phyloP scores from a whole-genome alignment of 441 rosid species.

The Breynia disticha region DNA sequence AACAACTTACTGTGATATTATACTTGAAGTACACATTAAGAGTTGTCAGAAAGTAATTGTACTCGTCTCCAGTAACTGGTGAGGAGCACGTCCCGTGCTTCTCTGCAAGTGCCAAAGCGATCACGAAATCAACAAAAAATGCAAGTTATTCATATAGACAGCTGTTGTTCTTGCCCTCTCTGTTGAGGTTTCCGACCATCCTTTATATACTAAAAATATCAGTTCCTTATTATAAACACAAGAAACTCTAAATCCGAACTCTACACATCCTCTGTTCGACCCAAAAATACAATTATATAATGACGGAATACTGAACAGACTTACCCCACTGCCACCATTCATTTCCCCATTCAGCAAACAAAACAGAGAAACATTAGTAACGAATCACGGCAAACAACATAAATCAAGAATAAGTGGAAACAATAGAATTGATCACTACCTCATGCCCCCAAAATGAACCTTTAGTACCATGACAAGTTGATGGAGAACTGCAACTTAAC shows the following conservation, averaged over 20 bases:
- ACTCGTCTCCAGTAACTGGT: slow-evolving; percentile 66
- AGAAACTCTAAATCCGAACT: no score
- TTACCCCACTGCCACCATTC: slow-evolving; percentile 78
- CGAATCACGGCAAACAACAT: slow-evolving; percentile 8
- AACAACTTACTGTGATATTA: slow-evolving; percentile 69
- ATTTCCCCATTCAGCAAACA: slow-evolving; percentile 28
- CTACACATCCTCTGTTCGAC: no score
- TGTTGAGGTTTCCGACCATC: no score
- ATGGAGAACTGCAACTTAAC: slow-evolving; percentile 57
- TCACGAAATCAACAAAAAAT: background rate
- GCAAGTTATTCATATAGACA: no score
- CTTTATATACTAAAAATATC: no score
- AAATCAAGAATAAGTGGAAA: slow-evolving; percentile 4
- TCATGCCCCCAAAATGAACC: slow-evolving; percentile 96
- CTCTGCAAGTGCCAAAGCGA: slow-evolving; percentile 42
- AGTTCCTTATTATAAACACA: no score
- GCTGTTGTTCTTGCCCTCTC: no score
- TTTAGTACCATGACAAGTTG: slow-evolving; percentile 61
- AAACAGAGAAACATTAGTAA: slow-evolving; percentile 29
- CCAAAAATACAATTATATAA: slow-evolving; percentile 2
- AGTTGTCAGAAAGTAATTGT: slow-evolving; percentile 54
- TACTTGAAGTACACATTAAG: slow-evolving; percentile 73
- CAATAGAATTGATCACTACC: slow-evolving; percentile 28
- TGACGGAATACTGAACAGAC: slow-evolving; percentile 19
- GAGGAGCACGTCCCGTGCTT: slow-evolving; percentile 88